These are phyloP conservation scores for Trypanosoma platydactyli DNA, from an alignment of 208 protist genomes.

Conservation along the genomic window DNA sequence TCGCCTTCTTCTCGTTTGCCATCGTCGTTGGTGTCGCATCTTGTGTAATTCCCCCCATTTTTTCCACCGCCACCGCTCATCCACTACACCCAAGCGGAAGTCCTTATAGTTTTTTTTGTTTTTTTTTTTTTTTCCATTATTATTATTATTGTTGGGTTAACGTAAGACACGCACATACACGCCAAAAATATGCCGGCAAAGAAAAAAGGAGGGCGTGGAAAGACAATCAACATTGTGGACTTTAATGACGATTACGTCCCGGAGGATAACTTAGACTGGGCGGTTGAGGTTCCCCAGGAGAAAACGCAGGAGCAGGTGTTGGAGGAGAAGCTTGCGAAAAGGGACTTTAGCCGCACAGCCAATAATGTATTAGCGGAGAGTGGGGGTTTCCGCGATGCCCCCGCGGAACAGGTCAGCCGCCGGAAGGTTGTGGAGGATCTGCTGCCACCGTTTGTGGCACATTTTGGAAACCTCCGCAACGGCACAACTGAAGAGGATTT, in stretches of 20 bases:
- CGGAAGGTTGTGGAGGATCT: constrained; percentile 40
- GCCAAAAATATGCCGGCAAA: constrained; percentile 56
- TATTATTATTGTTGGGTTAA: no score
- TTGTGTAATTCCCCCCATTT: no score
- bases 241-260: constrained; percentile 82
- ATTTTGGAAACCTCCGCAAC: constrained; percentile 88
- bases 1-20: no score
- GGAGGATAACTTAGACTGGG: constrained; percentile 78
- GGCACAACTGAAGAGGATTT: constrained; percentile 77
- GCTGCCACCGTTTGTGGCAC: constrained; percentile 69
- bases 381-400: constrained; percentile 61
- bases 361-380: constrained; percentile 56
- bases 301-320: constrained; percentile 52
- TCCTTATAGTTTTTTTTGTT: no score
- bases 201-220: constrained; percentile 71
- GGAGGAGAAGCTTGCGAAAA: constrained; percentile 56
- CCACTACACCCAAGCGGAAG: no score
- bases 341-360: constrained; percentile 61
- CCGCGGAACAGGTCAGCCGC: constrained; percentile 23
- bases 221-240: constrained; percentile 76
- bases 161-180: not conserved
- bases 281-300: constrained; percentile 66
- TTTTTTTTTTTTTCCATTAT: no score
- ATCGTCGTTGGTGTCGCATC: no score
- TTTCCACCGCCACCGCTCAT: no score